Evolutionary conservation across 2,329 filamentous ascomycete species (phyloP).

Genomic region (Fusarium kyushuense): DNA sequence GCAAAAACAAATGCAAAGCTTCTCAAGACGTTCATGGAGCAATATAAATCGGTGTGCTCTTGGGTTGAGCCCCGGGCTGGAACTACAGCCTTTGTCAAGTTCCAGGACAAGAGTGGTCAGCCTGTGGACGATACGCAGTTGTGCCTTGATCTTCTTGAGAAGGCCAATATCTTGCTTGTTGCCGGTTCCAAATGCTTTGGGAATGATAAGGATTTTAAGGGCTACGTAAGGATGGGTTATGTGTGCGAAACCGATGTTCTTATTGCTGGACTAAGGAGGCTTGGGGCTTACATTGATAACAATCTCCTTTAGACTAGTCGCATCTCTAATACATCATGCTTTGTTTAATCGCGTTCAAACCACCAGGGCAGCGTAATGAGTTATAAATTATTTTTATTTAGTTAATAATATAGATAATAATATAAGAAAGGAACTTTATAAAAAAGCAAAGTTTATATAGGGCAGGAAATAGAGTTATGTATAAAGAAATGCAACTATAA

Average conservation of each 20-base stretch:
- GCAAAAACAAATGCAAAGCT: constrained; percentile 75
- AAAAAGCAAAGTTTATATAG: no score
- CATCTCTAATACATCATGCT: no score
- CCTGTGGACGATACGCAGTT: constrained; percentile 78
- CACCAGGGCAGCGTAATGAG: no score
- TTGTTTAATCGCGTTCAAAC: no score
- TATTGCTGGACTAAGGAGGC: constrained; percentile 69
- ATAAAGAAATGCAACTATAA: no score
- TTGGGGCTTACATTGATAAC: constrained; percentile 56
- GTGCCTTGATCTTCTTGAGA: constrained; percentile 74
- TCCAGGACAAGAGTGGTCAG: constrained; percentile 66
- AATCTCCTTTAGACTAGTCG: no score
- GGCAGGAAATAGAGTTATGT: no score
- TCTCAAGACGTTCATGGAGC: constrained; percentile 75
- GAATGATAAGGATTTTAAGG: constrained; percentile 71
- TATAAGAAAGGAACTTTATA: no score
- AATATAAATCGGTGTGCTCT: constrained; percentile 71
- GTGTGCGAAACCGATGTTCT: constrained; percentile 77
- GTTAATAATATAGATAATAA: no score
- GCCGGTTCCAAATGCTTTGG: constrained; percentile 83
- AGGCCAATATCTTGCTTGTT: constrained; percentile 78
- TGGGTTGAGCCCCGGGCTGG: constrained; percentile 83
- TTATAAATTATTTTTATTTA: no score
- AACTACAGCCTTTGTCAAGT: constrained; percentile 82
- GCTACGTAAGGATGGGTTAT: constrained; percentile 83